Evolutionary conservation across 2,329 filamentous ascomycete species (phyloP), one percentile per base, ranked within the genome.

Genomic region (Aspergillus hiratsukae): DNA sequence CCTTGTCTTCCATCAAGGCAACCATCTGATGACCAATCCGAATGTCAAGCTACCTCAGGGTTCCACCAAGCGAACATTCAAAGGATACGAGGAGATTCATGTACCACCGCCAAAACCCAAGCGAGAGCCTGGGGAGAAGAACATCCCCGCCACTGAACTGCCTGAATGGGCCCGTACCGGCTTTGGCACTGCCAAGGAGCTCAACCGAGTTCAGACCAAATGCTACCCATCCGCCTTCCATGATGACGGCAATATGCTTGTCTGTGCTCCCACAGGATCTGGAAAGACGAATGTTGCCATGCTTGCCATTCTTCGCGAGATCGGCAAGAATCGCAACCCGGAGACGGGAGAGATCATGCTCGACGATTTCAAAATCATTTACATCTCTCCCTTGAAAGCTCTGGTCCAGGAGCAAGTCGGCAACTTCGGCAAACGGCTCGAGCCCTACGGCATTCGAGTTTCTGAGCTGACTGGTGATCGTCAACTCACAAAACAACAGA

Each of bases 231-330:
- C 89, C 2, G 94, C 94, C 0, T 99, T 99, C 69, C 83, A 91
- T 58, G 89, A 93, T 59, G 95, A 99, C 70, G 93, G 91, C 31
- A 99, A 99, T 71, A 91, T 99, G 90, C 87, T 99, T 55, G 88
- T 99, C 69, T 99, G 94, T 73, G 95, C 94, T 6, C 94, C 94
- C 1, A 99, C 94, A 51, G 94, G 94, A 64, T 96, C 91, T 72
- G 94, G 94, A 70, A 99, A 99, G 78, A 99, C 94, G 1, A 99
- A 99, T 69, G 94, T 99, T 52, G 93, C 93, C 45, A 97, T 99
- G 93, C 81, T 99, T 61, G 88, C 93, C 1, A 97, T 99, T 69
- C 82, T 99, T 41, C 90, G 93, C 60, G 95, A 99, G 72, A 91
- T 99, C 69, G 94, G 94, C 59, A 99, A 97, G 79, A 88, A 99